Base-by-base conservation (phyloP, 2,329 filamentous ascomycete genomes). In the Ophiocordyceps australis region DNA sequence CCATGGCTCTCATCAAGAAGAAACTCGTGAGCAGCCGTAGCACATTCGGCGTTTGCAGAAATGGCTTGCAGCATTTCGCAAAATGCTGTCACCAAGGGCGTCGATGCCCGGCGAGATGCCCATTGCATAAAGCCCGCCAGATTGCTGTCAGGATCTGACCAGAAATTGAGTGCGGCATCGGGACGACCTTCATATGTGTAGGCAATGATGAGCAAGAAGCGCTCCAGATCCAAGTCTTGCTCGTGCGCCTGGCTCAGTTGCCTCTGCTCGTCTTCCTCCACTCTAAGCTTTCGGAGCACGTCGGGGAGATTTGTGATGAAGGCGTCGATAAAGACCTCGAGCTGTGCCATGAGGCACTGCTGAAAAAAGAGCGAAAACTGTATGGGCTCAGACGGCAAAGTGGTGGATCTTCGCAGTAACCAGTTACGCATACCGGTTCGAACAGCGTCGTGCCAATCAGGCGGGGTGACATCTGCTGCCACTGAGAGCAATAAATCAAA, bases 291-390 rank as follows among this genome's bases (percentile, higher is more conserved):
- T 28, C 86, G 74, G 23, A 98, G 63, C 4, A 89, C 76, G 51
- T 95, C 85, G 1, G 89, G 89, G 56, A 95, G 77, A 42, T 98
- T 93, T 1, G 82, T 80, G 37, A 98, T 91, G 45, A 93, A 91
- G 5, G 79, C 77, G 43, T 95, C 86, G 7, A 86, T 71, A 42
- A 95, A 93, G 1, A 66, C 65, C 45, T 95, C 86, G 8, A 95
- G 52, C 41, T 85, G 79, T 30, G 75, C 65, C 68, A 86, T 81
- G 16, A 92, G 52, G 14, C 76, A 57, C 6, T 59, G 44, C 34
- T 79, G 75, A 43, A 95, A 82, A 35, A 73, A 73, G 6, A 64
- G 57, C 4, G 78, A 74, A 29, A 85, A 80, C 3, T 65, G 56
- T 7, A 76, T 57, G 1, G 70, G 59, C 21, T 92, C 81, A 1